These are phyloP conservation scores for Adansonia gregorii DNA, from an alignment of 441 rosid species.

Conservation along the genomic window DNA sequence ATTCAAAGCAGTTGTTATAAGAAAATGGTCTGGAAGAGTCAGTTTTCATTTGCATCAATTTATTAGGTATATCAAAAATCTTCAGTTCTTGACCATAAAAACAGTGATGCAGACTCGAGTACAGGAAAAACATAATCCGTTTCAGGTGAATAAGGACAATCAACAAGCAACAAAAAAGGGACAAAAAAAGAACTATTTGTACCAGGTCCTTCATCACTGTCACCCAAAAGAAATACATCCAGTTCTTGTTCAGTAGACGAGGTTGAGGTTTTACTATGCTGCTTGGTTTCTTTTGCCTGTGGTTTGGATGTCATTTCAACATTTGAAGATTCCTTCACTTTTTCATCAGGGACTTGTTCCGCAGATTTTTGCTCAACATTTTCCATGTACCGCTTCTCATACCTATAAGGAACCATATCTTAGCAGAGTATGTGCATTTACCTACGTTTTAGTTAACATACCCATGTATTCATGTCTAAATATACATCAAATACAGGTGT, in stretches of 20 bases:
- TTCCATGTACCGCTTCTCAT: constrained; percentile 53
- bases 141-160: background rate
- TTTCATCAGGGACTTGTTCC: constrained; percentile 39
- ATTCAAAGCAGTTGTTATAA: constrained; percentile 7
- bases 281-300: constrained; percentile 35
- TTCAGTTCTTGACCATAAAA: background rate
- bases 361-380: constrained; percentile 38
- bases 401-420: constrained; percentile 38
- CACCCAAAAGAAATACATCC: constrained; percentile 69
- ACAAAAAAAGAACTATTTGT: constrained; percentile 10
- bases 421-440: background rate
- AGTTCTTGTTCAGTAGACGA: constrained; percentile 59
- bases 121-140: background rate
- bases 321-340: constrained; percentile 34
- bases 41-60: background rate
- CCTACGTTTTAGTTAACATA: no score
- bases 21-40: background rate
- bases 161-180: background rate
- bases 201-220: constrained; percentile 69
- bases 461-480: no score
- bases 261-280: constrained; percentile 41
- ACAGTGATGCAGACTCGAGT: background rate
- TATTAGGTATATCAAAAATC: background rate
- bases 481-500: no score
- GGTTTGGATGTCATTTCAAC: constrained; percentile 35